Evolutionary conservation across 2,329 filamentous ascomycete species (phyloP).

Genomic region (Daldinia sp.): DNA sequence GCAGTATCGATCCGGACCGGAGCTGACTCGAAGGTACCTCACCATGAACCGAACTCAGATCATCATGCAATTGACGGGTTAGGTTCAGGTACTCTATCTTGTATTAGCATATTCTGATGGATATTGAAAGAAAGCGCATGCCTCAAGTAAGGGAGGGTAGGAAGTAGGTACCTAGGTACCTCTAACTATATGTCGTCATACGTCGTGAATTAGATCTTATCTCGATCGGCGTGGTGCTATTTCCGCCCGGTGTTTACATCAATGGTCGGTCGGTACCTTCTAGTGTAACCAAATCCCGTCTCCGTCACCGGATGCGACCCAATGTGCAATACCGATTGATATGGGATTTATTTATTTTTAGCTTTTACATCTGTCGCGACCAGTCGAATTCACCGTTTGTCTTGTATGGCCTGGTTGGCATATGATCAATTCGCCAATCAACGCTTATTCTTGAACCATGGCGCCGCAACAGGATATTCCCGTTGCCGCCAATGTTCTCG

Average conservation of each 20-base stretch:
- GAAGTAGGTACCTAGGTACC: too few species aligned
- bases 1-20: constrained; percentile 15
- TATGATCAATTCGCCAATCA: neutral
- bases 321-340: neutral
- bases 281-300: constrained; percentile 4
- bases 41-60: neutral
- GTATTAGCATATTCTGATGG: constrained; percentile 1
- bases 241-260: neutral
- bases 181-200: constrained; percentile 1
- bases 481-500: constrained; percentile 51
- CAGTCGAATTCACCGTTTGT: neutral
- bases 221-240: neutral
- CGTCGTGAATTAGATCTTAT: neutral
- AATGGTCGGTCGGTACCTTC: constrained; percentile 4
- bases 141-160: too few species aligned
- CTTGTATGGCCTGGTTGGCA: neutral
- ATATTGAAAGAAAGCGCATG: neutral
- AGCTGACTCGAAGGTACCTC: constrained; percentile 10
- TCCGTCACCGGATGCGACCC: constrained; percentile 3
- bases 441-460: constrained; percentile 26
- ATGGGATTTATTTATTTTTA: neutral
- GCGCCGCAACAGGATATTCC: constrained; percentile 44
- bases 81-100: neutral
- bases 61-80: constrained; percentile 9
- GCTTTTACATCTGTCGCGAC: neutral